Percentiles rank a stretch among this genome's conserved stretches.
Evolutionary conservation across 768 basidiomycete genomes (phyloP).

Genomic region (Chlorophyllum brunneum): DNA sequence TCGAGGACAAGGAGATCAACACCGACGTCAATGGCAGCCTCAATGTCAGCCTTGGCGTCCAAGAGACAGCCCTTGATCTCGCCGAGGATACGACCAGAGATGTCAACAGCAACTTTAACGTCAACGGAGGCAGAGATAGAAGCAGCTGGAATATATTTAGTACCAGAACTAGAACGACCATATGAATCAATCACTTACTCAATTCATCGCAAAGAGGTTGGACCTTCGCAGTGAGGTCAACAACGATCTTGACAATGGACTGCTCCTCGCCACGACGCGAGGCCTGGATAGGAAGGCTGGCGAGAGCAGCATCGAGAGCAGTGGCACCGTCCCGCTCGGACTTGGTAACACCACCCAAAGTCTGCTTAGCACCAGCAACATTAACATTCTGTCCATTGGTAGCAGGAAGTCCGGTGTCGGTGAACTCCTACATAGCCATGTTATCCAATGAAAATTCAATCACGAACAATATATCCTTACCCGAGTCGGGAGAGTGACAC

Average conservation of each 20-base stretch:
- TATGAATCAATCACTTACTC: neutral
- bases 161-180: neutral
- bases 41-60: constrained; percentile 12
- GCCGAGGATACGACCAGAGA: constrained; percentile 14
- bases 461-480: neutral
- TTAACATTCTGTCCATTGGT: no score
- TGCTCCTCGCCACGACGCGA: neutral
- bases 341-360: no score
- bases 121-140: neutral
- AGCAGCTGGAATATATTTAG: neutral
- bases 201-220: constrained; percentile 7
- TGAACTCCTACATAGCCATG: no score
- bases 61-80: constrained; percentile 14
- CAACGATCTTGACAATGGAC: neutral
- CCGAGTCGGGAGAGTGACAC: neutral
- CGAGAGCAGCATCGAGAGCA: no score
- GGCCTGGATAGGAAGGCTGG: no score
- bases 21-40: constrained; percentile 14
- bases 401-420: no score
- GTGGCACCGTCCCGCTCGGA: no score
- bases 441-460: no score
- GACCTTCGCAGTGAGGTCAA: constrained; percentile 11
- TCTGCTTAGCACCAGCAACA: no score
- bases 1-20: constrained; percentile 12
- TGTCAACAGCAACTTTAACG: constrained; percentile 9